A percentile compares a stretch with the other conserved stretches of the same genome.
These are phyloP conservation scores for Acacia crassicarpa DNA, from an alignment of 306 rosid genomes.

Conservation along the genomic window DNA sequence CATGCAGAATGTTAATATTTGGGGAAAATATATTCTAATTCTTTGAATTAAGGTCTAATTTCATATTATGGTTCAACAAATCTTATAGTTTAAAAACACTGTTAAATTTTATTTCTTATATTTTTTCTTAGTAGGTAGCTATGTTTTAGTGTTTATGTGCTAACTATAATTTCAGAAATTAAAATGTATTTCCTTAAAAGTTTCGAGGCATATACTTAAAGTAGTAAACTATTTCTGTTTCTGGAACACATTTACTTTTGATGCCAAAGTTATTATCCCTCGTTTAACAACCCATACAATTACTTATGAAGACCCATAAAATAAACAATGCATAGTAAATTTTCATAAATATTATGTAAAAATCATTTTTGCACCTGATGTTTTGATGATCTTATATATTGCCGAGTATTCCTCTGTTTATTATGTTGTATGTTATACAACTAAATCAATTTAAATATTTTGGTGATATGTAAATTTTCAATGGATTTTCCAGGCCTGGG, in stretches of 20 bases:
- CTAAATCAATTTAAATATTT: constrained; percentile 5
- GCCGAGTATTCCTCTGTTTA: neutral
- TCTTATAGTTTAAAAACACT: neutral
- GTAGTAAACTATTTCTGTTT: neutral
- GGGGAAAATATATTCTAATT: no score
- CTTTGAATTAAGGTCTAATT: no score
- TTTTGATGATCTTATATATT: neutral
- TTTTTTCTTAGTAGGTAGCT: neutral
- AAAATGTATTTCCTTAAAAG: neutral
- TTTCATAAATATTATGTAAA: neutral
- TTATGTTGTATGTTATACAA: constrained; percentile 6
- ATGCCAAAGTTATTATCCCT: neutral
- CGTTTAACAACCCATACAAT: neutral
- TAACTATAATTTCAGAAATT: neutral
- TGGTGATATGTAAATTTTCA: constrained; percentile 9
- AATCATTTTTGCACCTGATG: neutral
- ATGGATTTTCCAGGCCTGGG: constrained; percentile 72
- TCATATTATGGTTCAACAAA: neutral
- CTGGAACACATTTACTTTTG: neutral
- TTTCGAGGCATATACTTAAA: neutral
- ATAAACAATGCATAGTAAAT: neutral
- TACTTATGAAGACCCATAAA: neutral
- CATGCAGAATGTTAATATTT: no score
- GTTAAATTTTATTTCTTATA: neutral
- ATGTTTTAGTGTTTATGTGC: neutral